phyloP scores from a whole-genome alignment of 1,284 basidiomycete genomes.

The Ustilago sp. region DNA sequence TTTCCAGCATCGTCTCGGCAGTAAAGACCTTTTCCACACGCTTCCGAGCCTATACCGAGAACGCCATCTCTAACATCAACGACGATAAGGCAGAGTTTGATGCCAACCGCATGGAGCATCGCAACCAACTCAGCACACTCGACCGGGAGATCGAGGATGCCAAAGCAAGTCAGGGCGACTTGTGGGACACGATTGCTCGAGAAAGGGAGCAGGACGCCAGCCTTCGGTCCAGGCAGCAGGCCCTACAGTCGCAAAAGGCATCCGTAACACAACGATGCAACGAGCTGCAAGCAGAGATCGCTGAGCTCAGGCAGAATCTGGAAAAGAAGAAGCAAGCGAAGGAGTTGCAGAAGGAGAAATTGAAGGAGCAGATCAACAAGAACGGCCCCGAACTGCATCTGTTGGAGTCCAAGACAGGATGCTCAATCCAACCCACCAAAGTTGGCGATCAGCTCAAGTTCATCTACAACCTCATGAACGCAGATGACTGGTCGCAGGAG shows the following conservation, averaged over 20 bases:
- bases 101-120: constrained; percentile 48
- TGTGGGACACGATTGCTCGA: constrained; percentile 61
- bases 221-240: constrained; percentile 51
- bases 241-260: constrained; percentile 52
- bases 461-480: constrained; percentile 53
- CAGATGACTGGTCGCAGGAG: constrained; percentile 52
- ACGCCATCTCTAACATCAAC: constrained; percentile 56
- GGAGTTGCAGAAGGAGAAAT: constrained; percentile 39
- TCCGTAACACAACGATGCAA: constrained; percentile 54
- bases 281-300: constrained; percentile 54
- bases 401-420: constrained; percentile 54
- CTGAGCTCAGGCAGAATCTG: constrained; percentile 50
- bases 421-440: constrained; percentile 48
- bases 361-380: constrained; percentile 53
- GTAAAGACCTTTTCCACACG: constrained; percentile 52
- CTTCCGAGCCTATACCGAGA: constrained; percentile 57
- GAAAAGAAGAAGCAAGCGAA: constrained; percentile 51
- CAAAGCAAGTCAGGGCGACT: constrained; percentile 53
- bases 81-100: constrained; percentile 56
- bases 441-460: constrained; percentile 55
- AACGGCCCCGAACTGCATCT: constrained; percentile 59
- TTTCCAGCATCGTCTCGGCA: constrained; percentile 49
- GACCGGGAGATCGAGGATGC: constrained; percentile 58
- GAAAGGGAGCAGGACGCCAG: constrained; percentile 56
- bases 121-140: constrained; percentile 47